Conservation (phyloP, 495 filamentous ascomycete genomes). For the Penicillium herquei region DNA sequence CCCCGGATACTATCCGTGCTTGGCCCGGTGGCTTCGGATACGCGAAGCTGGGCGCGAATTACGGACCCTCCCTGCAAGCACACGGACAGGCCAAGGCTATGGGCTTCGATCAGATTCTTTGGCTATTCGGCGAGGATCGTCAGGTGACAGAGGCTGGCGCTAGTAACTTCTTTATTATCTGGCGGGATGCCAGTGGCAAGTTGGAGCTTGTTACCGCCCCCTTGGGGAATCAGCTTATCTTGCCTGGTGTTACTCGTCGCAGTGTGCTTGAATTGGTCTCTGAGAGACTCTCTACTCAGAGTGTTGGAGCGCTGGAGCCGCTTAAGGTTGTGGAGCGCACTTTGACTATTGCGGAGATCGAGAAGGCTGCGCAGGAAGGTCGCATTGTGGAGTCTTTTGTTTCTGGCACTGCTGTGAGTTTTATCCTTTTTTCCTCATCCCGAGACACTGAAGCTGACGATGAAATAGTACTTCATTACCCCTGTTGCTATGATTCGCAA, state of each 20-base stretch:
- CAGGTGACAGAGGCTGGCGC: constrained; percentile 90
- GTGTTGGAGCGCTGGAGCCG: constrained; percentile 46
- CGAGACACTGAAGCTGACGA: constrained; percentile 5
- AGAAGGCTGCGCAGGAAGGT: constrained; percentile 70
- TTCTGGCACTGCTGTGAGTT: constrained; percentile 78
- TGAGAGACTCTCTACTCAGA: constrained; percentile 48
- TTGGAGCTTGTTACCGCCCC: constrained; percentile 80
- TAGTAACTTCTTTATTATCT: constrained; percentile 87
- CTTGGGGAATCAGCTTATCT: constrained; percentile 74
- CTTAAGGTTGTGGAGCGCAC: constrained; percentile 74
- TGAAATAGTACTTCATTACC: constrained; percentile 69
- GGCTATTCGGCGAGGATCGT: constrained; percentile 74
- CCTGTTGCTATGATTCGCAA: constrained; percentile 73
- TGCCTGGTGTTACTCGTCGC: constrained; percentile 79
- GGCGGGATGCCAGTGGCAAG: constrained; percentile 65
- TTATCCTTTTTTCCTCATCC: neutral
- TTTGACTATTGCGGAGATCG: constrained; percentile 77
- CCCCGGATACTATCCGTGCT: constrained; percentile 76
- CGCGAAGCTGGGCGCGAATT: constrained; percentile 91
- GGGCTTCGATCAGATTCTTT: constrained; percentile 88
- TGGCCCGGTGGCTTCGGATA: constrained; percentile 93
- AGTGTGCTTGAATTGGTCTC: constrained; percentile 73
- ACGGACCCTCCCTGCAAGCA: constrained; percentile 76
- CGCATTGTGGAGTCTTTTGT: constrained; percentile 82
- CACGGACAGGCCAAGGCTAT: constrained; percentile 66